Conservation (phyloP, 208 protist genomes). For the Wallacemonas collosoma region DNA sequence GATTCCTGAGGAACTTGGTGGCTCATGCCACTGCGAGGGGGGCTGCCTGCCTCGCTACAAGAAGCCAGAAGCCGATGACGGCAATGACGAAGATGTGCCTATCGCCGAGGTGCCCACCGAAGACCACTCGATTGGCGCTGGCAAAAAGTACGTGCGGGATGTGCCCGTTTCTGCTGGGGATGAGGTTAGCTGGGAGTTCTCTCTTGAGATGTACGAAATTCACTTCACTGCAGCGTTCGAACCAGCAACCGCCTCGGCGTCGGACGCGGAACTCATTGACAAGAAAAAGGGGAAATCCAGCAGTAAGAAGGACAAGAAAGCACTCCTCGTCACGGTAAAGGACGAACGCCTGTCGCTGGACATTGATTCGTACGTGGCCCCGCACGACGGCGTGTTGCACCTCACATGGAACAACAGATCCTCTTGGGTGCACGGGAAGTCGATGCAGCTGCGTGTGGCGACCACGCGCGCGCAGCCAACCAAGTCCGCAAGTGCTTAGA, state of each 20-base stretch:
- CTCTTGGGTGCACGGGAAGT: constrained; percentile 48
- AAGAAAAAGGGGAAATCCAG: constrained; percentile 9
- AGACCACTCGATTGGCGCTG: constrained; percentile 35
- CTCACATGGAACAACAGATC: constrained; percentile 52
- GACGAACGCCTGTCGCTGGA: constrained; percentile 31
- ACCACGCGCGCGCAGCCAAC: background rate
- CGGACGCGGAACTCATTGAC: constrained; percentile 3
- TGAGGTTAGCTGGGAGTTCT: constrained; percentile 45
- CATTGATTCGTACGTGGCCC: constrained; percentile 31
- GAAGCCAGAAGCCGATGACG: background rate
- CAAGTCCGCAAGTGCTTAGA: background rate
- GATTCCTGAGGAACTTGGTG: constrained; percentile 62
- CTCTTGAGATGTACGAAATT: constrained; percentile 28
- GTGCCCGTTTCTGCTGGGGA: constrained; percentile 20
- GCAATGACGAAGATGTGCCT: constrained; percentile 3
- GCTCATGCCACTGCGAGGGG: constrained; percentile 49
- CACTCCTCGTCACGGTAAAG: constrained; percentile 12
- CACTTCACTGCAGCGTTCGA: constrained; percentile 35
- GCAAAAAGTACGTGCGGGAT: constrained; percentile 42
- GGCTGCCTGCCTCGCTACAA: constrained; percentile 58
- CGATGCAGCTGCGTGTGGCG: constrained; percentile 29
- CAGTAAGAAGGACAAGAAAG: constrained; percentile 4
- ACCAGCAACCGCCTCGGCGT: background rate
- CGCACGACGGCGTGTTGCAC: constrained; percentile 25
- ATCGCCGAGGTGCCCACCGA: constrained; percentile 35